phyloP scores from a whole-genome alignment of 345 rosid species.

The Citrus glauca region DNA sequence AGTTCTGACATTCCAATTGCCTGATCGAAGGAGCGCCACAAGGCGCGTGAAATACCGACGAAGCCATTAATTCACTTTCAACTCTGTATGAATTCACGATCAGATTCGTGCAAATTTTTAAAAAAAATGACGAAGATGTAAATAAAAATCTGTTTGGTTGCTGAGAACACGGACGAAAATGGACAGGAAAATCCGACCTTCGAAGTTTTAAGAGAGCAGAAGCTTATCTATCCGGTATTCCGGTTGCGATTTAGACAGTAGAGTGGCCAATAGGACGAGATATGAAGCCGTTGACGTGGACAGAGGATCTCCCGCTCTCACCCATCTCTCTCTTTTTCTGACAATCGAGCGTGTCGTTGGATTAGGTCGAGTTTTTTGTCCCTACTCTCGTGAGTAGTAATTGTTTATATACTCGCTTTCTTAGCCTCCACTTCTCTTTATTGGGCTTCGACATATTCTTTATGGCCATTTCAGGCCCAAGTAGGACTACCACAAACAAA shows the following conservation, averaged over 20 bases:
- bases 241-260: not conserved
- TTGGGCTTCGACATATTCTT: not conserved
- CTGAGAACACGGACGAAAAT: not conserved
- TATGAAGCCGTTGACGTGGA: not conserved
- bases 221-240: slow-evolving; percentile 17
- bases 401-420: not conserved
- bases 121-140: not conserved
- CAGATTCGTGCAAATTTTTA: not conserved
- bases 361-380: not conserved
- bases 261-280: not conserved
- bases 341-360: not conserved
- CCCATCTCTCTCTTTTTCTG: not conserved
- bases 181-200: slow-evolving; percentile 9
- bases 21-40: slow-evolving; percentile 12
- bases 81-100: not conserved
- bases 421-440: not conserved
- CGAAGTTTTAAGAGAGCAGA: not conserved
- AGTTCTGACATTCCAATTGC: slow-evolving; percentile 15
- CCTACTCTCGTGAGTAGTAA: not conserved
- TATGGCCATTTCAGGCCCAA: not conserved
- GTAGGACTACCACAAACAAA: no score
- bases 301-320: not conserved
- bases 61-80: slow-evolving; percentile 17
- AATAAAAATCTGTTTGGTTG: not conserved
- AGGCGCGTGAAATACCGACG: slow-evolving; percentile 16